Base-by-base conservation (phyloP, 768 basidiomycete species). In the Pulveroboletus sp. region DNA sequence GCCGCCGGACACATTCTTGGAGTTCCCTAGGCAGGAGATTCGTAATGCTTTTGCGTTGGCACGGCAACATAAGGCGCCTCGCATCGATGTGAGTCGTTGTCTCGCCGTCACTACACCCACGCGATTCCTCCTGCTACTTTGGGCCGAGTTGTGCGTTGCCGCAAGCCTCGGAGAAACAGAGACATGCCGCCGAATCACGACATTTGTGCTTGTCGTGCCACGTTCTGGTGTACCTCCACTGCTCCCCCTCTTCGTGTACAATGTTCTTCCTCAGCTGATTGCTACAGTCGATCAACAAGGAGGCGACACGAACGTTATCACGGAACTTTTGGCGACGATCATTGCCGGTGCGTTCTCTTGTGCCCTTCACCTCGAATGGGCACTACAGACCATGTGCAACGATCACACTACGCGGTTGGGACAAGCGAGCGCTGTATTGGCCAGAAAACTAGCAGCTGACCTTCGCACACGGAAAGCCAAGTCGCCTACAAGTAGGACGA, bases 281-380 rank as follows among this genome's bases (percentile, higher is more conserved):
- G 44, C 57, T 1, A 39, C 50, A 2, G 76, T 84, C 43, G 86
- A 90, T 60, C 70, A 69, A 5, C 72, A 70, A 47, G 67, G 72
- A n/a, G 56, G 70, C 3, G 83, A 86, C 49, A 78, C 82, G 53
- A 71, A 74, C 8, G 65, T 82, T 46, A 74, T 70, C 45, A 73
- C 78, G 5, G 87, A 92, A 61, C 72, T 89, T 27, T 63, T 90
- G 21, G 79, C 80, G n/a, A 73, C 76, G 4, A 71, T 86, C 45
- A 69, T 89, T 17, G 79, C 84, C 8, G 85, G 84, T 2, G 73
- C 79, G 1, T 73, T 91, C 33, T 83, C 83, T 2, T 76, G 79
- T 1, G 81, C 84, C 0, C 69, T 86, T 43, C 84, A 90, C 55
- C 63, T 87, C 9, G 89, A 91, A 62, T 78, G 83, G 72, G 84